phyloP scores from a whole-genome alignment of 2,329 filamentous ascomycete species.

The Sporothrix euskadiensis region DNA sequence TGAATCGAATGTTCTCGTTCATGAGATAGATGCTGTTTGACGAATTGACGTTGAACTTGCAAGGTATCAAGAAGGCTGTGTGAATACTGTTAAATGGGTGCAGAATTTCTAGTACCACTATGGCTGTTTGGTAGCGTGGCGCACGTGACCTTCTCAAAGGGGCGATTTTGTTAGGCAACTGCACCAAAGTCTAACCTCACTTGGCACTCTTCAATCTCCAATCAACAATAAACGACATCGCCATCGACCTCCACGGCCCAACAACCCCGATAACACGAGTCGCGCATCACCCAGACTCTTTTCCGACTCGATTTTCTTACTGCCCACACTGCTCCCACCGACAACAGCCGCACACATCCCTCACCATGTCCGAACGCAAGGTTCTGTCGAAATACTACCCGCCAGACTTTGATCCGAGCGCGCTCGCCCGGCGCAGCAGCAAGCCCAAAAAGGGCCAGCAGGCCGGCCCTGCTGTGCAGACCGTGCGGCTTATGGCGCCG shows the following conservation, averaged over 20 bases:
- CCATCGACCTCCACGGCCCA: background rate
- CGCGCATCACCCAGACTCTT: background rate
- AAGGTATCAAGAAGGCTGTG: background rate
- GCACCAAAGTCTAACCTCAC: background rate
- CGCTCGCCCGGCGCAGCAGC: conserved; percentile 68
- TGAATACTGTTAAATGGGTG: background rate
- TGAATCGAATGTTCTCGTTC: background rate
- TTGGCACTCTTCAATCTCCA: background rate
- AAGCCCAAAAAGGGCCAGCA: conserved; percentile 50
- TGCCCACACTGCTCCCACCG: background rate
- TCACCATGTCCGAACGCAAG: conserved; percentile 48
- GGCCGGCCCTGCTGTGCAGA: conserved; percentile 76
- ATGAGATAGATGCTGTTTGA: background rate
- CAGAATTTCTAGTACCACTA: background rate
- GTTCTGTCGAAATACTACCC: conserved; percentile 47
- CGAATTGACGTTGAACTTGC: no score
- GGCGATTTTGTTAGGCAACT: background rate
- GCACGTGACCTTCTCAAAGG: background rate
- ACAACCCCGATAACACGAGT: background rate
- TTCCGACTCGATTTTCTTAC: background rate
- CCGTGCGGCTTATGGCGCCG: conserved; percentile 86
- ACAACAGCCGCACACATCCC: background rate
- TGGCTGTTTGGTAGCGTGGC: background rate
- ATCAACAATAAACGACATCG: no score
- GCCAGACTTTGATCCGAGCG: conserved; percentile 86